Percentiles rank a stretch among this genome's conserved stretches.
Evolutionary conservation across 1,139 yeast species (phyloP).

Genomic region (Saccharomyces uvarum): DNA sequence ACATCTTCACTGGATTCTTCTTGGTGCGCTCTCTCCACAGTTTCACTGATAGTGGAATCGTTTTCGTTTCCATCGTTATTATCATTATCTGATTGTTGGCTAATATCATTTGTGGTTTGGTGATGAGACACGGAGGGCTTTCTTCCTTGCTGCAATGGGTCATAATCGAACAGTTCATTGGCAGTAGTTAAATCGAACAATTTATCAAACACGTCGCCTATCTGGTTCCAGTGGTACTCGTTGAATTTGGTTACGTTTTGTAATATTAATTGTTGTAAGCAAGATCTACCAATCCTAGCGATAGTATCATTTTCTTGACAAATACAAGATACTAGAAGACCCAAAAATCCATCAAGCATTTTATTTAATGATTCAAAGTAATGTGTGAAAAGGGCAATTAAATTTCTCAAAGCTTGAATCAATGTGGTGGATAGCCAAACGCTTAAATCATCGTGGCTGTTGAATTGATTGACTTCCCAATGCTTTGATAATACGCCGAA

Average conservation of each 20-base stretch:
- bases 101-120: background rate
- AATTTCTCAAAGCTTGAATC: conserved; percentile 86
- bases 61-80: conserved; percentile 3
- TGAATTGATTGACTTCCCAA: conserved; percentile 63
- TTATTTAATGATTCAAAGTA: conserved; percentile 68
- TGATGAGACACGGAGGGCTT: conserved; percentile 11
- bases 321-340: conserved; percentile 73
- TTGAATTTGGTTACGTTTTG: conserved; percentile 65
- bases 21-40: conserved; percentile 28
- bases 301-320: conserved; percentile 96
- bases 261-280: conserved; percentile 68
- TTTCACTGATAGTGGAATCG: conserved; percentile 12
- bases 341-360: conserved; percentile 71
- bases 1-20: conserved; percentile 33
- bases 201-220: conserved; percentile 54
- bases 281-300: conserved; percentile 86
- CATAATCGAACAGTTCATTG: conserved; percentile 66
- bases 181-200: conserved; percentile 84
- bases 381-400: conserved; percentile 74
- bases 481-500: conserved; percentile 71
- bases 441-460: conserved; percentile 71
- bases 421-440: conserved; percentile 96
- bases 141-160: conserved; percentile 43
- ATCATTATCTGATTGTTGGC: conserved; percentile 1
- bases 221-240: conserved; percentile 64